Evolutionary conservation across 805 yeast genomes (phyloP).

Genomic region (Wickerhamiella sergipiensis): DNA sequence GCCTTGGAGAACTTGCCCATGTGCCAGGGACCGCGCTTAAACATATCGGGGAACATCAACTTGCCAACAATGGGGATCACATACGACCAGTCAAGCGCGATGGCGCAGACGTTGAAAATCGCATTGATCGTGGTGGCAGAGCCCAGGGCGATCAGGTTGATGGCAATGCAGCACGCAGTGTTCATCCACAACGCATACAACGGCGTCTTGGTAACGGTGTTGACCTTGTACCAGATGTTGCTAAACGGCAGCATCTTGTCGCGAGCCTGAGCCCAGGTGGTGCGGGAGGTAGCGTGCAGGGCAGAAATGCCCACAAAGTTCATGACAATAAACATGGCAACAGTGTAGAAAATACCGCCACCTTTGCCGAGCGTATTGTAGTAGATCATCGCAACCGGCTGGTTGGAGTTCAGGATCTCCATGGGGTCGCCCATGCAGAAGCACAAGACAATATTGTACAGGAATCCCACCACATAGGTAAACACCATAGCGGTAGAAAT

Average conservation of each 20-base stretch:
- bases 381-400: constrained; percentile 54
- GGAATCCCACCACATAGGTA: constrained; percentile 22
- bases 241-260: constrained; percentile 61
- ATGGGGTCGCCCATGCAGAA: constrained; percentile 22
- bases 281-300: constrained; percentile 52
- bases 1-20: constrained; percentile 32
- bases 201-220: constrained; percentile 43
- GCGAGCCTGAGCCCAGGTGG: constrained; percentile 64
- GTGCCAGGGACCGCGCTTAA: constrained; percentile 55
- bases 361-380: constrained; percentile 48
- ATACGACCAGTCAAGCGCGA: constrained; percentile 54
- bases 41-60: constrained; percentile 40
- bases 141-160: constrained; percentile 49
- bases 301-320: constrained; percentile 53
- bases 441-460: constrained; percentile 22
- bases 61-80: constrained; percentile 48
- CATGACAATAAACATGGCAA: constrained; percentile 45
- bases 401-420: constrained; percentile 18
- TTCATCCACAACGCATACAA: constrained; percentile 47
- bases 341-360: constrained; percentile 53
- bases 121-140: constrained; percentile 49
- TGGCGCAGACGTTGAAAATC: constrained; percentile 60
- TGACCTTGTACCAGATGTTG: constrained; percentile 34
- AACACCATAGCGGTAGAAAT: constrained; percentile 34
- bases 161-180: constrained; percentile 33